Base-by-base conservation (phyloP, 257 asterid genomes). In the Fraxinus pennsylvanica region DNA sequence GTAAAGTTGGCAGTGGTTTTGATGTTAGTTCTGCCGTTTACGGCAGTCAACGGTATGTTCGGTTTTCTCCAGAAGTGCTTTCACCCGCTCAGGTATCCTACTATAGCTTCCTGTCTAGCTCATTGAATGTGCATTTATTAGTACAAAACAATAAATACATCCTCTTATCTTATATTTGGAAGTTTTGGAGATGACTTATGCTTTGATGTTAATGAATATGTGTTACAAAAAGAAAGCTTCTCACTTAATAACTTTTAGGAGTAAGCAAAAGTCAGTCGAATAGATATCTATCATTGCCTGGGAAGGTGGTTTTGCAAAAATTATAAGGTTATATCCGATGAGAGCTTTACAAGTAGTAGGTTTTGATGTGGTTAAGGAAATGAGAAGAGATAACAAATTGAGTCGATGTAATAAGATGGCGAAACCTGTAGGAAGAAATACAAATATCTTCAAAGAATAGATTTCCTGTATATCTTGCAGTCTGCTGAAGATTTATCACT, bases 1-100 rank as follows among this genome's bases (percentile, higher is more conserved):
- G 99, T 76, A 96, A 96, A 90, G 91, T 96, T 74, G 99, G 99
- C 66, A 96, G 99, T 61, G 99, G 99, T n/a, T 96, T 96, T 85
- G 99, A 96, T 70, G 99, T 96, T 78, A 91, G 99, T 78, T 92
- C 98, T 84, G 99, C 99, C 76, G 99, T 96, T 86, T 96, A 88
- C 84, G 99, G 99, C 35, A 93, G 99, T 81, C 98, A 96, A 70
- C 91, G 90, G 74, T 96, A 96, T 79, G 87, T 96, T 78, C 91
- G 99, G 79, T 96, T 96, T 85, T 93, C 99, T 35, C 96, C 98
- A 5, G 90, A 91, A 77, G 94, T 93, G 74, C 86, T 96, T 81
- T 90, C 97, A 80, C 83, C 97, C 73, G 97, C 95, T 86, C 97
- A 93, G 98, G 99, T 96, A 84, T 74, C 73, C 41, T 63, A 63